These are phyloP conservation scores for Podila epigama DNA, from an alignment of 192 early-diverging fungal genomes.

Conservation along the genomic window DNA sequence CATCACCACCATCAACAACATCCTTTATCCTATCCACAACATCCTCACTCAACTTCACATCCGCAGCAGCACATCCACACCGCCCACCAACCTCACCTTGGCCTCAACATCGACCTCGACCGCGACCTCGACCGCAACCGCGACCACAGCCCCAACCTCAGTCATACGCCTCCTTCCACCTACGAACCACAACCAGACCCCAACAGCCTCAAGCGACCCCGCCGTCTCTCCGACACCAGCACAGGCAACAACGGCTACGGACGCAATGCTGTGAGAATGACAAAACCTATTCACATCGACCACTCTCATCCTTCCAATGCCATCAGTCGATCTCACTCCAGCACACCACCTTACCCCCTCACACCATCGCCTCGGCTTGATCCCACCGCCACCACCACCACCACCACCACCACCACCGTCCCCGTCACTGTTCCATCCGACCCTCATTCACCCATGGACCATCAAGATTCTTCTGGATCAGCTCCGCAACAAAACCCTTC, in stretches of 20 bases:
- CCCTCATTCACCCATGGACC: conserved; percentile 3
- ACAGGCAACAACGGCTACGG: conserved; percentile 31
- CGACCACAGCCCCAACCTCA: conserved; percentile 1
- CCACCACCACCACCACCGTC: conserved; percentile 24
- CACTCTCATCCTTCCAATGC: conserved; percentile 1
- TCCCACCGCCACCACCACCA: conserved; percentile 3
- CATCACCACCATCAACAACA: too few relatives aligned
- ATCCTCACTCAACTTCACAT: too few relatives aligned
- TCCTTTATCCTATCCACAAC: too few relatives aligned
- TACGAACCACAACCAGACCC: neutral
- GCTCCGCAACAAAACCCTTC: neutral
- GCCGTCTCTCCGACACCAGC: conserved; percentile 34
- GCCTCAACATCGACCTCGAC: neutral
- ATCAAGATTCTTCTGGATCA: neutral
- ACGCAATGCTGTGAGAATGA: conserved; percentile 14
- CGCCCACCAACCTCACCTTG: too few relatives aligned
- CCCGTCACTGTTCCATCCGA: conserved; percentile 1
- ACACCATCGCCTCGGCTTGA: conserved; percentile 31
- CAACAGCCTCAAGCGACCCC: conserved; percentile 15
- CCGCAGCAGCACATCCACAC: too few relatives aligned
- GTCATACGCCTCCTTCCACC: neutral
- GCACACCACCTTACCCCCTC: conserved; percentile 17
- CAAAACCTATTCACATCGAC: neutral
- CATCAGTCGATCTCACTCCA: conserved; percentile 24
- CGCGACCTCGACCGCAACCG: conserved; percentile 9